Base-by-base conservation (phyloP, 306 rosid genomes). In the Begonia masoniana region DNA sequence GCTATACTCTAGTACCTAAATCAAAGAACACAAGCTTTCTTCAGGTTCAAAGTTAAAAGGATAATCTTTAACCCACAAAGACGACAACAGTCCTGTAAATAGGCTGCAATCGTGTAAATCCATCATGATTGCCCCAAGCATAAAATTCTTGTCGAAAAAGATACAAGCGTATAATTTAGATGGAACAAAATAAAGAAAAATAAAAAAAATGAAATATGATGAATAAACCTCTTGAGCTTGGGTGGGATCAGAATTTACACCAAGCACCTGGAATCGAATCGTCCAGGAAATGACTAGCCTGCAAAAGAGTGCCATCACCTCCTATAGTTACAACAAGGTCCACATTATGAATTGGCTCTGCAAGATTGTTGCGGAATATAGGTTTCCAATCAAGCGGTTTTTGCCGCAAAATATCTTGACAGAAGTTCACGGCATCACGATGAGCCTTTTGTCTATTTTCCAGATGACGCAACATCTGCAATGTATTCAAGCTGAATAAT, bases 221-320 rank as follows among this genome's bases (percentile, higher is more conserved):
- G 52, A 46, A 48, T 45, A 5, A 47, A 91, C 97, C 96, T 91
- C 97, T 24, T 81, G 78, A 61, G 63, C 65, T 60, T 47, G 66
- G 19, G 97, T 83, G 51, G 97, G 96, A 66, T 83, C 97, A 42
- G 97, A 91, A 68, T 91, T 91, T 65, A 91, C 92, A 61, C 97
- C 97, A n/a, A 91, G 79, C 68, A 85, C 63, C 63, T 10, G 96
- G 94, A 73, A 83, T 62, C 7, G 71, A 69, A 59, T 83, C 82
- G 56, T 91, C 88, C 64, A 83, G 66, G 58, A 75, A 83, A 85
- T 91, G 88, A 68, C 94, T 83, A 36, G 92, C 92, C 61, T 78
- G 94, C 59, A 91, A 62, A 61, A 91, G 82, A 41, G 97, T 83
- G 57, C 97, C 97, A 74, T 83, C 97, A 26, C 96, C 97, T 47